These are phyloP conservation scores for Fonsecaea pugnacius DNA, from an alignment of 2,329 filamentous ascomycete species.

Conservation along the genomic window DNA sequence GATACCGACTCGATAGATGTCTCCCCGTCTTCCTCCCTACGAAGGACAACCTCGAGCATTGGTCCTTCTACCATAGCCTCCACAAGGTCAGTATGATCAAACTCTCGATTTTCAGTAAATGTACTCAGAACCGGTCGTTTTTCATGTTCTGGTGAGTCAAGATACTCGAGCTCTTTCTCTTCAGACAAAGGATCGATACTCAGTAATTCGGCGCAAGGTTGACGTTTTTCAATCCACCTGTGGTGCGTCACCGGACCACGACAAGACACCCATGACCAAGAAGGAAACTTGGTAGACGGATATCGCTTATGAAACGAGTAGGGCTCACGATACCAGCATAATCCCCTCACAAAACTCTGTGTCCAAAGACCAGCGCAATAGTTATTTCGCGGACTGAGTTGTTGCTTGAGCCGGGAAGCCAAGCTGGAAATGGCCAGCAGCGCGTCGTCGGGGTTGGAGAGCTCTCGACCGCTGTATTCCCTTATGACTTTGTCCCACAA, in stretches of 20 bases:
- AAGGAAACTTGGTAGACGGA: background rate
- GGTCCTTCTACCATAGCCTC: background rate
- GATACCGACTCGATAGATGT: background rate
- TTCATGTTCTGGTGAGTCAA: background rate
- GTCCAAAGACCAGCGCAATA: background rate
- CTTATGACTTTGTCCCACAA: background rate
- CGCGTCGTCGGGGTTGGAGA: background rate
- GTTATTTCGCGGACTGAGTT: background rate
- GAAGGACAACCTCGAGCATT: background rate
- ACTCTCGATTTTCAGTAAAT: background rate
- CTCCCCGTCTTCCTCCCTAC: background rate
- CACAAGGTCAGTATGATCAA: background rate
- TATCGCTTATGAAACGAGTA: background rate
- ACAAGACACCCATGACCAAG: constrained; percentile 2
- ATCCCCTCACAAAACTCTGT: background rate
- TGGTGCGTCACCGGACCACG: background rate
- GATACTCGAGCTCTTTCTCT: background rate
- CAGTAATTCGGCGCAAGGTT: background rate
- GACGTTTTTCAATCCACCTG: background rate
- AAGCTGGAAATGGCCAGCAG: background rate
- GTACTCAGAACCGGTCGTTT: background rate
- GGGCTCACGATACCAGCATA: background rate
- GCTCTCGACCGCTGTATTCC: background rate
- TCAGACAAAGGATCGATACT: background rate
- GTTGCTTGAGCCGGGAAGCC: background rate